Conservation (phyloP, 495 filamentous ascomycete genomes). For the Lasiosphaeria hispida region DNA sequence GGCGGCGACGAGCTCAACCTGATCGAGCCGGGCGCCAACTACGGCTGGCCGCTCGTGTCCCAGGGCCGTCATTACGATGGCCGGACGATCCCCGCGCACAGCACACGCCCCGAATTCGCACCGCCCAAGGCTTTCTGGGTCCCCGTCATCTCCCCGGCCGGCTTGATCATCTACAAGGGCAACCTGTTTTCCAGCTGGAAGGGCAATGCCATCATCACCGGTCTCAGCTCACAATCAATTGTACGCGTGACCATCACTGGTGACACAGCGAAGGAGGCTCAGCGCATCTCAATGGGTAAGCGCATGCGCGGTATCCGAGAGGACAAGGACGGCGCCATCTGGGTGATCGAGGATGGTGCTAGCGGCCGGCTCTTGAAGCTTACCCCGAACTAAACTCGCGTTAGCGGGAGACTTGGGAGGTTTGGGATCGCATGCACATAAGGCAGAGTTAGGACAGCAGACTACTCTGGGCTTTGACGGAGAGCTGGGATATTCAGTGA, state of each 20-base stretch:
- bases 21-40: constrained; percentile 35
- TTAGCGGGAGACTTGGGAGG: constrained; percentile 26
- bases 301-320: constrained; percentile 36
- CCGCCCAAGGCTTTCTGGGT: constrained; percentile 38
- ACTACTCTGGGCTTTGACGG: no score
- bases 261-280: constrained; percentile 34
- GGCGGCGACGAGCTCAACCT: constrained; percentile 41
- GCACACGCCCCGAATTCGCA: constrained; percentile 33
- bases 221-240: constrained; percentile 29
- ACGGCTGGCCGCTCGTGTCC: constrained; percentile 37
- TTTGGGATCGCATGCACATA: constrained; percentile 31
- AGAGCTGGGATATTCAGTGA: no score
- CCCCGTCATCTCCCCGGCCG: constrained; percentile 36
- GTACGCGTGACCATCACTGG: constrained; percentile 35
- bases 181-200: constrained; percentile 34
- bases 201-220: constrained; percentile 37
- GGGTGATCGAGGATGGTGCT: constrained; percentile 36
- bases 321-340: constrained; percentile 34
- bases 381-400: constrained; percentile 31
- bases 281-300: constrained; percentile 34
- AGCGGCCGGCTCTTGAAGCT: constrained; percentile 35
- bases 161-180: constrained; percentile 40
- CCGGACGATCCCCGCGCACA: constrained; percentile 32
- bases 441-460: constrained; percentile 14
- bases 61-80: constrained; percentile 38